phyloP scores from a whole-genome alignment of 352 stramenopile genomes.

The Phytophthora pistaciae region DNA sequence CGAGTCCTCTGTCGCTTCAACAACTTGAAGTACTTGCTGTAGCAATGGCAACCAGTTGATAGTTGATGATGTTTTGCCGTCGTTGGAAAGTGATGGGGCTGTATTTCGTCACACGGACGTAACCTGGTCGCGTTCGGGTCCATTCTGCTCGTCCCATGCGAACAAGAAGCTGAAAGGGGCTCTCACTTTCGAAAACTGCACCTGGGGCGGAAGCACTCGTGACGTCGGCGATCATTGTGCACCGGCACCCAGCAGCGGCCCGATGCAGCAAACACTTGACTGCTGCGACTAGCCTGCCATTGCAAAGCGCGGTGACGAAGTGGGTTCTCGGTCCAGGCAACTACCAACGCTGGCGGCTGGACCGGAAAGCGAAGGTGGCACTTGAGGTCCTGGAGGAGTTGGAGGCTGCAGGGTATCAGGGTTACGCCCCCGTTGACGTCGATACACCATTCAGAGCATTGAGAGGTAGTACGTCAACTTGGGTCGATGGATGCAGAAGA shows the following conservation, averaged over 20 bases:
- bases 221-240: not conserved
- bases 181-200: not conserved
- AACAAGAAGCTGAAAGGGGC: not conserved
- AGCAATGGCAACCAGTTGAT: not conserved
- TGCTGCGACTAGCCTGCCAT: not conserved
- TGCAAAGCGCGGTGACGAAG: not conserved
- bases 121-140: too few species aligned
- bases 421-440: not conserved
- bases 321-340: not conserved
- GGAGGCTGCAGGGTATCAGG: not conserved
- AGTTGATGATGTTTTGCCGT: not conserved
- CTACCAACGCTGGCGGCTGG: not conserved
- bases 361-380: not conserved
- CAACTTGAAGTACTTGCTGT: slow-evolving; percentile 8
- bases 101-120: not conserved
- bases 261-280: not conserved
- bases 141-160: not conserved
- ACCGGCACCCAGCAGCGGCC: not conserved
- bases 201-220: not conserved
- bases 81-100: not conserved
- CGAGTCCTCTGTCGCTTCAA: slow-evolving; percentile 16
- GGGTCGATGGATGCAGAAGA: not conserved
- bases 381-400: not conserved
- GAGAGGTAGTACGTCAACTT: not conserved
- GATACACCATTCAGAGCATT: not conserved